A percentile compares a stretch with the other conserved stretches of the same genome.
These are phyloP conservation scores for Magnolia kwangsiensis DNA, from an alignment of 164 flowering plant species.

Conservation along the genomic window DNA sequence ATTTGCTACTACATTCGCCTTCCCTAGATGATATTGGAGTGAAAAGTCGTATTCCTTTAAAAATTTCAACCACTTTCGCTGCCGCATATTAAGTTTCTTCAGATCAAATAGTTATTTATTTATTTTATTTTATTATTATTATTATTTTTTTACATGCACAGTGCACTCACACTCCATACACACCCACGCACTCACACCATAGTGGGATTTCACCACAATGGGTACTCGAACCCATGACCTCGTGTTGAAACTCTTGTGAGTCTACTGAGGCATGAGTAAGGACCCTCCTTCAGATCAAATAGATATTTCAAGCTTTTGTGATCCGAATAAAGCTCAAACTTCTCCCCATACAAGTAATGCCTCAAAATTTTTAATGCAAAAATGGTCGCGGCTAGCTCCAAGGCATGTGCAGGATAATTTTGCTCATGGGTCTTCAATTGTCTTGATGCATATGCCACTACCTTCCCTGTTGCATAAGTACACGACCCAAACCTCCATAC, in stretches of 20 bases:
- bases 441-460: not conserved
- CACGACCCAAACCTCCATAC: not conserved
- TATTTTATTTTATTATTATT: too few relatives aligned
- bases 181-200: too few relatives aligned
- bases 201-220: too few relatives aligned
- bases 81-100: not conserved
- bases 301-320: conserved; percentile 5
- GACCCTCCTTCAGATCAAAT: not conserved
- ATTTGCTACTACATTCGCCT: conserved; percentile 4
- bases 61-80: not conserved
- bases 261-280: too few relatives aligned
- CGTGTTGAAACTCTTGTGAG: too few relatives aligned
- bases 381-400: not conserved
- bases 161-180: too few relatives aligned
- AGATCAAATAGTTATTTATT: not conserved
- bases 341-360: conserved; percentile 2
- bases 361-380: not conserved
- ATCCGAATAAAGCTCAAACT: not conserved
- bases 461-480: not conserved
- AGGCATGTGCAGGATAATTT: not conserved
- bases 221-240: too few relatives aligned
- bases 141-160: too few relatives aligned
- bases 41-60: not conserved
- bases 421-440: not conserved
- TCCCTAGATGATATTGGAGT: not conserved